Evolutionary conservation across 768 basidiomycete genomes (phyloP), one percentile per base, ranked within the genome.

Genomic region (Amanita exitialis): DNA sequence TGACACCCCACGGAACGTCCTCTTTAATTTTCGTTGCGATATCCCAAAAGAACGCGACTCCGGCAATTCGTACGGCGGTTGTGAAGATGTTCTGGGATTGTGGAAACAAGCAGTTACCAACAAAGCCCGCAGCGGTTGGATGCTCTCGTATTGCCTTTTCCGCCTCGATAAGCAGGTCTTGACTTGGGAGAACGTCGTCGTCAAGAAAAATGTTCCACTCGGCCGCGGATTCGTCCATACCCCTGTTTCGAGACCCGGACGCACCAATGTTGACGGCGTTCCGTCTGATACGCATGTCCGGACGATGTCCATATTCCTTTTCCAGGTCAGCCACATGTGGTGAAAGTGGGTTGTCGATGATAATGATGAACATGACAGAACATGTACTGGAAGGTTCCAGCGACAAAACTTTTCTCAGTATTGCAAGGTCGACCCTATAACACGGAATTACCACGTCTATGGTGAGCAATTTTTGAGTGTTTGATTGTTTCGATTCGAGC

Each of bases 161-260:
- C 0, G 70, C 67, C 47, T 76, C 65, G 27, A 69, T 35, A 8
- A 81, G 65, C 13, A 82, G 57, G 56, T 77, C 61, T 6, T 58
- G 48, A 20, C 59, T 54, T 0, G 77, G 78, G 4, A 61, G 56
- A 18, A 81, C 63, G 44, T 82, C 80, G 54, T 82, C 81, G 55
- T 82, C 79, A n/a, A 83, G 65, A 61, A 82, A 83, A 16, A 73
- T 59, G 1, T 74, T 66, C 78, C 76, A 81, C 27, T 81, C 76
- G 0, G 77, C 78, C 0, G 79, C 64, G 13, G 77, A 77, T 59
- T 80, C 78, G 36, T 60, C 59, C 54, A 81, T 63, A 7, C 79
- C 78, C 45, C 78, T 59, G 58, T 83, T 81, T 4, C 80, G 69
- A 10, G 79, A 72, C 1, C 69, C 74, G 0, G 78, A 74, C 0